Base-by-base conservation (phyloP, 139 green algal species). In the Closterium sp. region DNA sequence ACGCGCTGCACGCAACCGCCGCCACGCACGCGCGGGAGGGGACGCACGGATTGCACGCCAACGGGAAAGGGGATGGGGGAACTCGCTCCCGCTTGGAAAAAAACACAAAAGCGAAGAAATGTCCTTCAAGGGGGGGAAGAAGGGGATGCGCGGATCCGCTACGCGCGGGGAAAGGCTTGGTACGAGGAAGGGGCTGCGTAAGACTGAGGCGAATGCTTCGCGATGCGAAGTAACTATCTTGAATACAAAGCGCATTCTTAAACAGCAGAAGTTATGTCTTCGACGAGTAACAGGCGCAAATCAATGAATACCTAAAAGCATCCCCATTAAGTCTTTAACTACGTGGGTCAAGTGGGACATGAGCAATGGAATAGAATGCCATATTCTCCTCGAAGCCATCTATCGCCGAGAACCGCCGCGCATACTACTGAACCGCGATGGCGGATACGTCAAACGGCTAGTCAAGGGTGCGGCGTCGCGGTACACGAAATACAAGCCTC, bases 1-100 rank as follows among this genome's bases (percentile, higher is more conserved):
- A 99, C 97, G 0, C 97, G 83, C 83, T 86, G 83, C 83, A 28
- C 30, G 83, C 83, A 86, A 25, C 83, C 55, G 25, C 55, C 55
- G 55, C 10, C 12, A 76, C 16, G 25, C 55, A 76, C 25, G 55
- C 55, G 55, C 55, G 10, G 16, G 25, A 2, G 25, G 55, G 55
- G 7, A 76, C 55, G 55, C 55, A 19, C 55, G 55, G 55, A 76
- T 76, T 76, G 55, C 55, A 76, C 55, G 55, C 25, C 16, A 76
- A 19, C 55, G 55, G 55, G 55, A 19, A 76, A 28, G 25, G 10
- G 55, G 55, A 28, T 76, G 55, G 10, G 55, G 12, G 25, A 7
- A 6, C 16, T 76, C 25, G 25, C 25, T 76, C 25, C 25, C 9
- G 55, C 55, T 76, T 19, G 55, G 16, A 12, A 76, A 76, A 12